Base-by-base conservation (phyloP, 495 filamentous ascomycete species). In the Aspergillus homomorphus region DNA sequence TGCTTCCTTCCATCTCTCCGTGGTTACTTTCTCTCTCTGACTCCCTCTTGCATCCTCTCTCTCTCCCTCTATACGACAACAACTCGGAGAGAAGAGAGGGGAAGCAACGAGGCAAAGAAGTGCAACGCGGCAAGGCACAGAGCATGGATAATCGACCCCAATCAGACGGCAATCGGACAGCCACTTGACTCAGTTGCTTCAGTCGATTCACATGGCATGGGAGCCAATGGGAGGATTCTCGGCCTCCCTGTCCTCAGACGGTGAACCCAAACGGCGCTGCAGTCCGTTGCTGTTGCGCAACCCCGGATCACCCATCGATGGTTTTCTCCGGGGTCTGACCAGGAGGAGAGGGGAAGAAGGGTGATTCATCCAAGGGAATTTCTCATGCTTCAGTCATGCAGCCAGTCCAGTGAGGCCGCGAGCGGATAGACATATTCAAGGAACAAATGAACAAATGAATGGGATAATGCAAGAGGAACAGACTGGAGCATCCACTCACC, bases 61-160 rank as follows among this genome's bases (percentile, higher is more conserved):
- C 33, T 38, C 33, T 6, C 15, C 33, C 33, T 14, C 12, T 12
- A 10, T 14, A 30, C 51, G 56, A 55, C 43, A 23, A 53, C 56
- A 60, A 54, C 44, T 60, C 23, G 51, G 51, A 57, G 22, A 41
- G 54, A 60, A 54, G 52, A 66, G 60, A 57, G 57, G 63, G 60
- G 58, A 60, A 63, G 60, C 45, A 49, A 55, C 56, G 52, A 55
- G 50, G 55, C 23, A 54, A 43, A 62, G 55, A 50, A 54, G 64
- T 65, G 70, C 70, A 72, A 66, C 66, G 62, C 70, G 71, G 73
- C 59, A 73, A 72, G 66, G 59, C 61, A 73, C 71, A 74, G 66
- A 55, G 51, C 60, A 58, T 58, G 33, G 33, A 28, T 28, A 28
- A 28, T 28, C 58, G 26, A 67, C 62, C 64, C 61, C 64, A 64